Evolutionary conservation across 345 rosid species (phyloP).

Genomic region (Abelmoschus esculentus): DNA sequence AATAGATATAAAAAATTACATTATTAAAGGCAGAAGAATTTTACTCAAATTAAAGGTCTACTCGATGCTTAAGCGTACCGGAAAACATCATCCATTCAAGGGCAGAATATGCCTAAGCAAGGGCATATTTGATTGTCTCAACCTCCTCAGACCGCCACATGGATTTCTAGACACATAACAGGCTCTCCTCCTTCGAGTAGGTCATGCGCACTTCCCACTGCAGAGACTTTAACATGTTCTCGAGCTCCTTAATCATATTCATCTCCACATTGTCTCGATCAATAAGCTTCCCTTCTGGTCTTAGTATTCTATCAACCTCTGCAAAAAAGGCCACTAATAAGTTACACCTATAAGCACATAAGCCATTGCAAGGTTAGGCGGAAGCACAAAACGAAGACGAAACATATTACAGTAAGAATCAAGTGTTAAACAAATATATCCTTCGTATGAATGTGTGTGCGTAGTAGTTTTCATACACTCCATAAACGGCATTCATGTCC

Average conservation of each 20-base stretch:
- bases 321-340: slow-evolving; percentile 59
- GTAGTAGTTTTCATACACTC: slow-evolving; percentile 53
- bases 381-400: not conserved
- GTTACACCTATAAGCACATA: slow-evolving; percentile 14
- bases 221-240: slow-evolving; percentile 12
- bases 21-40: no score
- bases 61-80: slow-evolving; percentile 3
- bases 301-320: slow-evolving; percentile 78
- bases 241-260: slow-evolving; percentile 52
- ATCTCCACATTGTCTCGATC: slow-evolving; percentile 62
- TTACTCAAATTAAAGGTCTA: no score
- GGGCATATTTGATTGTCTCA: slow-evolving; percentile 53
- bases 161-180: slow-evolving; percentile 78
- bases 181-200: slow-evolving; percentile 46
- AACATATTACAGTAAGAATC: slow-evolving; percentile 15
- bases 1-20: no score
- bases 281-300: slow-evolving; percentile 85
- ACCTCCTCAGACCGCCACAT: slow-evolving; percentile 69
- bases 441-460: not conserved
- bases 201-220: not conserved
- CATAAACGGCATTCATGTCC: slow-evolving; percentile 96
- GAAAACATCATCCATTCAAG: slow-evolving; percentile 9
- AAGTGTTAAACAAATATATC: not conserved
- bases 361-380: not conserved
- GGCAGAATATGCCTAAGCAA: slow-evolving; percentile 27